Conservation (phyloP, 2,329 filamentous ascomycete genomes). For the Metarhizium sp. region DNA sequence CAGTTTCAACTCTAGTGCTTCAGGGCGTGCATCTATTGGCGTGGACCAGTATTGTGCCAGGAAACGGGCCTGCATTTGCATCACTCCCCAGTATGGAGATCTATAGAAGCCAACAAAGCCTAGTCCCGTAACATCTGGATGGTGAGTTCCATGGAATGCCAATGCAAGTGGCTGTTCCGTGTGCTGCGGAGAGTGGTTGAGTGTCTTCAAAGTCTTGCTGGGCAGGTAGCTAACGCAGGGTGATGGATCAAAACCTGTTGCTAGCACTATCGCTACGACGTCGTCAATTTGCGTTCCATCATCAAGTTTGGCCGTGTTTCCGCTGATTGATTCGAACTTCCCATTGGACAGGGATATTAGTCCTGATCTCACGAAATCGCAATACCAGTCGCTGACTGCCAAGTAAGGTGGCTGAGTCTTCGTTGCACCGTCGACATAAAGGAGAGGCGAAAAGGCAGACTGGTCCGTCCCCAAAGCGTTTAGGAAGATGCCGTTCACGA, state of each 20-base stretch:
- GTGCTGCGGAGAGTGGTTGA: constrained; percentile 48
- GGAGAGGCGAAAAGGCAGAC: constrained; percentile 34
- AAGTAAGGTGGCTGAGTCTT: constrained; percentile 51
- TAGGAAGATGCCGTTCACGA: constrained; percentile 42
- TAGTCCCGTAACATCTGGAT: constrained; percentile 50
- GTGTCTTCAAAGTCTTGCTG: constrained; percentile 37
- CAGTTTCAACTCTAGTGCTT: constrained; percentile 29
- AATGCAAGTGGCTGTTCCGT: constrained; percentile 54
- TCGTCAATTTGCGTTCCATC: constrained; percentile 33
- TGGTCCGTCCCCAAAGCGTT: constrained; percentile 44
- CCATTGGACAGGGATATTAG: constrained; percentile 44
- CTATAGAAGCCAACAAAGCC: constrained; percentile 81
- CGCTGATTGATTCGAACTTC: constrained; percentile 27
- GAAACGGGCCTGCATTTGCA: constrained; percentile 76
- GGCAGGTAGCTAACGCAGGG: constrained; percentile 58
- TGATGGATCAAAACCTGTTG: constrained; percentile 64
- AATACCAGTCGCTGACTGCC: constrained; percentile 62
- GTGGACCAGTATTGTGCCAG: constrained; percentile 51
- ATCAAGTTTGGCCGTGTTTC: constrained; percentile 24
- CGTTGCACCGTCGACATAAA: constrained; percentile 29
- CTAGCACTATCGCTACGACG: constrained; percentile 60
- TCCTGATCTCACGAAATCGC: constrained; percentile 62
- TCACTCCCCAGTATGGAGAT: constrained; percentile 76
- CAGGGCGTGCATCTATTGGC: constrained; percentile 11
- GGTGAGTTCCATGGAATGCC: constrained; percentile 56